Evolutionary conservation across 176 grass and related monocot genomes (phyloP), one percentile per base, ranked within the genome.

Genomic region (Oryza coarctata): DNA sequence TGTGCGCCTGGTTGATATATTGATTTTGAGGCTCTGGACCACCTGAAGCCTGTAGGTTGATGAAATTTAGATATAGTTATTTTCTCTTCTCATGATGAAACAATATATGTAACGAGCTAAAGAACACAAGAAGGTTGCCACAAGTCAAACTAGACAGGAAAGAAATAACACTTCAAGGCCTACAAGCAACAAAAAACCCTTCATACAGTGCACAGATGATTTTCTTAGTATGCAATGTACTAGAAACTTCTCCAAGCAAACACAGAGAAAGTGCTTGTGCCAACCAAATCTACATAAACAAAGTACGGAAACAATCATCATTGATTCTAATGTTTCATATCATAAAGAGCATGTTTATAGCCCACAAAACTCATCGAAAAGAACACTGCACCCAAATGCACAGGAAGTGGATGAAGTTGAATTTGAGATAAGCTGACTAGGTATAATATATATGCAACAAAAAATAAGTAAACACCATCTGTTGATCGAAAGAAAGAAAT

Each of bases 11-110:
- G 68, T 82, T 71, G 43, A 26, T 45, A 14, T 89, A 73, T 77
- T 82, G 83, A 77, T 65, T 71, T 86, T 86, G 87, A 76, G 79
- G 82, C 70, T 72, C 87, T 70, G 71, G 68, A 75, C 67, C 61
- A 63, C 74, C 76, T 68, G 86, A 55, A 70, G 40, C 64, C 87
- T 89, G 77, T 13, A 70, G 25, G 75, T 43, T 57, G 43, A 65
- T 71, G 44, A 34, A 81, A 76, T 74, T 85, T 81, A 81, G 39
- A 80, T 70, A 20, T 64, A 8, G 20, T 70, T 40, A 31, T 45
- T 49, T 75, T 85, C 43, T 70, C 20, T 86, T 86, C 86, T 68
- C 67, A 75, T 77, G 41, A 80, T 74, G 27, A 52, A 50, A 88
- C 82, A 63, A 82, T 74, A 55, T 4, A 57, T 39, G 70, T 74